phyloP scores from a whole-genome alignment of 345 rosid species.

The Populus ilicifolia region DNA sequence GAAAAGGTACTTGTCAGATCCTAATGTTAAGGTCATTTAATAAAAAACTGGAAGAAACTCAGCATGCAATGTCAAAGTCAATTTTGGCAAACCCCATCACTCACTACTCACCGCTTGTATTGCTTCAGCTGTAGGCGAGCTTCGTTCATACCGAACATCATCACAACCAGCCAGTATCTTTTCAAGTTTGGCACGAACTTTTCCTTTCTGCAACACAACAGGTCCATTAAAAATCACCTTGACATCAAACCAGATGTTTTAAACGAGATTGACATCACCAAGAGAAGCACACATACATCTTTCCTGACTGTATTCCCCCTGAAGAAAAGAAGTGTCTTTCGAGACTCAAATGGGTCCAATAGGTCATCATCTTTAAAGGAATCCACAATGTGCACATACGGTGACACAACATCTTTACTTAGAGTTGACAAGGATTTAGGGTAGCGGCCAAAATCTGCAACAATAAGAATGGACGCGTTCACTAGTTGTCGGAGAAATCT shows the following conservation, averaged over 20 bases:
- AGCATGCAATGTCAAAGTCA: background rate
- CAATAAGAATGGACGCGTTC: slow-evolving; percentile 82
- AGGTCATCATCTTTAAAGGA: slow-evolving; percentile 50
- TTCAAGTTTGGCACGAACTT: slow-evolving; percentile 67
- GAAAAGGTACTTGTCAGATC: background rate
- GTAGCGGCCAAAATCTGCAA: slow-evolving; percentile 89
- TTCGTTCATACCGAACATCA: slow-evolving; percentile 67
- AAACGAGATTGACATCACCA: background rate
- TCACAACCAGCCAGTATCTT: slow-evolving; percentile 58
- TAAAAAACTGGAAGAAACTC: background rate
- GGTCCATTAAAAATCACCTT: slow-evolving; percentile 3
- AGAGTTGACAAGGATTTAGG: slow-evolving; percentile 64
- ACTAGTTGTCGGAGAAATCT: slow-evolving; percentile 79
- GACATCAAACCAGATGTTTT: background rate
- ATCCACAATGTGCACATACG: slow-evolving; percentile 89
- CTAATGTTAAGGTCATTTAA: too few species aligned
- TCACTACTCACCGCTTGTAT: slow-evolving; percentile 59
- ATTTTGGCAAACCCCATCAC: background rate
- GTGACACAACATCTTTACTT: slow-evolving; percentile 85
- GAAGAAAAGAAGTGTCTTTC: slow-evolving; percentile 77
- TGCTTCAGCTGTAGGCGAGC: slow-evolving; percentile 59
- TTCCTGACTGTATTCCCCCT: slow-evolving; percentile 88
- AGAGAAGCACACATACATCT: slow-evolving; percentile 45
- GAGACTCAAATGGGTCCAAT: slow-evolving; percentile 63
- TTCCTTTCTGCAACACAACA: slow-evolving; percentile 61